Percentiles rank a stretch among this genome's conserved stretches.
phyloP scores from a whole-genome alignment of 1,284 basidiomycete genomes.

The Malassezia slooffiae region DNA sequence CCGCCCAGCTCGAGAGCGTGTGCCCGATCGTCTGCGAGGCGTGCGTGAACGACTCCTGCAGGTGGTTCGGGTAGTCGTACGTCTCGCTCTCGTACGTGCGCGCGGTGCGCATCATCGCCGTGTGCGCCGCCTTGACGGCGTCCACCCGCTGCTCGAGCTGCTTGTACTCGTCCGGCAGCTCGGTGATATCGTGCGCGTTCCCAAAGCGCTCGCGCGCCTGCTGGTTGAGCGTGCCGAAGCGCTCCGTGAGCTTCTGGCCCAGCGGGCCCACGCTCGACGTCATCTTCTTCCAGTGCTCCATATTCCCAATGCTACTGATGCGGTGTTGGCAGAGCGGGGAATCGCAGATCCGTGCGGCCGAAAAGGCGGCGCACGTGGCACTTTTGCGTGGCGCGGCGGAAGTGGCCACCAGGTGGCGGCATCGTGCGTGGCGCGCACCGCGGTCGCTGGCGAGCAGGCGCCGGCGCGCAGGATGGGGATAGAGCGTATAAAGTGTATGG shows the following conservation, averaged over 20 bases:
- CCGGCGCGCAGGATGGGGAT: no score
- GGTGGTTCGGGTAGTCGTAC: constrained; percentile 46
- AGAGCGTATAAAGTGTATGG: no score
- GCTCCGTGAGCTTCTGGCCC: constrained; percentile 60
- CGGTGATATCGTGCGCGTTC: constrained; percentile 84
- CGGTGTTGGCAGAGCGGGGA: no score
- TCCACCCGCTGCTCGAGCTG: constrained; percentile 90
- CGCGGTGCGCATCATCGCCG: constrained; percentile 58
- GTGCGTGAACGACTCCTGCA: constrained; percentile 52
- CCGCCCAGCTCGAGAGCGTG: constrained; percentile 76
- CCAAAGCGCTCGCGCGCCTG: constrained; percentile 65
- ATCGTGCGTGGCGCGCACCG: no score
- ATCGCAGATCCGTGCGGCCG: no score
- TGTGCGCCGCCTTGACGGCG: constrained; percentile 65
- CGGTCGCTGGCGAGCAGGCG: no score
- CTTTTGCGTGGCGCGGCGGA: no score
- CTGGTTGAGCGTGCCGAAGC: constrained; percentile 64
- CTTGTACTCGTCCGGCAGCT: constrained; percentile 70
- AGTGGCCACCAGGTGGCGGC: no score
- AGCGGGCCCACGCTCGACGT: constrained; percentile 35
- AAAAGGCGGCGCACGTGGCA: no score
- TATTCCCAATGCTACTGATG: constrained; percentile 49
- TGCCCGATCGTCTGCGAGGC: constrained; percentile 55
- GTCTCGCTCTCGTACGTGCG: constrained; percentile 36
- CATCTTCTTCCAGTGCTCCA: constrained; percentile 60